Percentiles rank a stretch among this genome's conserved stretches.
Conservation (phyloP, 1,284 basidiomycete species). For the Leccinum subrobustum region DNA sequence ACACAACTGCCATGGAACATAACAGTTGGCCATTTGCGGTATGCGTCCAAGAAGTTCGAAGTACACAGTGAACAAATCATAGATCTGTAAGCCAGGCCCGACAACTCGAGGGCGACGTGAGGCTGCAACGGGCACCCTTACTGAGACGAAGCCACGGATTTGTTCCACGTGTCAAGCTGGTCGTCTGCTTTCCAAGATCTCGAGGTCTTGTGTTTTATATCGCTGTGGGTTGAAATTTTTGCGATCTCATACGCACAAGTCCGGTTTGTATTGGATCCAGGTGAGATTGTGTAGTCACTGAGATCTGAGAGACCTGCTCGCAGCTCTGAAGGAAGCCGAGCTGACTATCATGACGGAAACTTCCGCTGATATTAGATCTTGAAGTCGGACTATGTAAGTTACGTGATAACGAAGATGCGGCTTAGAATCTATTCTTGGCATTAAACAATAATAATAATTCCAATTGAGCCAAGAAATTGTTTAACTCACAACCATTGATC, state of each 20-base stretch:
- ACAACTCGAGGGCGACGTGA: neutral
- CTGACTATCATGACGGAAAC: neutral
- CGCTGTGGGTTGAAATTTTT: neutral
- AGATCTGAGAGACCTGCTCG: neutral
- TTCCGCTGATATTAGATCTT: neutral
- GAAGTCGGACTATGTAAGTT: neutral
- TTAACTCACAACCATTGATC: neutral
- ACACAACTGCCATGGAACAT: neutral
- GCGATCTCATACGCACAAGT: neutral
- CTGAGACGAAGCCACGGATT: neutral
- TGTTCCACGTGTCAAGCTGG: neutral
- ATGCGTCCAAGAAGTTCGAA: too few relatives aligned
- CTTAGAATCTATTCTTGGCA: neutral
- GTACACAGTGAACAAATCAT: neutral
- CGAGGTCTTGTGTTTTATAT: neutral
- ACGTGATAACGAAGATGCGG: neutral
- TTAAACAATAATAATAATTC: neutral
- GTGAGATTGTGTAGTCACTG: neutral
- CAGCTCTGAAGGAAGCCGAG: neutral
- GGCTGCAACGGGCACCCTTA: neutral
- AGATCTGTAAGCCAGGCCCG: neutral
- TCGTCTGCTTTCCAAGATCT: neutral
- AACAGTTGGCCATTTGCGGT: neutral
- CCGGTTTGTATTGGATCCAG: neutral
- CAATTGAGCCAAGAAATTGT: neutral